Evolutionary conservation across 179 eudicot genomes (phyloP).

Genomic region (Carnegiea gigantea): DNA sequence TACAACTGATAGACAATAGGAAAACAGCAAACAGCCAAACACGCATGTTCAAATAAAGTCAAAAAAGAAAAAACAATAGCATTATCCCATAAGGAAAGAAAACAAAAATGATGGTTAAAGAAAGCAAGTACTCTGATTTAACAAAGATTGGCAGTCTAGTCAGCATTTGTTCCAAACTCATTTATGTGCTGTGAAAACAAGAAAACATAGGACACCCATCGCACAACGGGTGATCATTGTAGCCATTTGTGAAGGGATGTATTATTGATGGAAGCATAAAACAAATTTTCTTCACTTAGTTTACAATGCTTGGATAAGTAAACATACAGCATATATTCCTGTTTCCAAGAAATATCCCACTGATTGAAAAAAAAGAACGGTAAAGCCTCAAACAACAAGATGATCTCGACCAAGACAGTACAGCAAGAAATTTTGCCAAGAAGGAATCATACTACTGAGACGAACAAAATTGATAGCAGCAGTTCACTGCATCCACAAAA

Average conservation of each 20-base stretch:
- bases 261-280: background rate
- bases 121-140: background rate
- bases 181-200: background rate
- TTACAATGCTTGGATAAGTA: background rate
- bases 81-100: background rate
- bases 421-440: too few relatives aligned
- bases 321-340: too few relatives aligned
- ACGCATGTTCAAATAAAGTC: background rate
- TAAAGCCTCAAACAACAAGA: too few relatives aligned
- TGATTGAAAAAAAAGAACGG: too few relatives aligned
- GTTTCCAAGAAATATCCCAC: too few relatives aligned
- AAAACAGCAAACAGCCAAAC: background rate
- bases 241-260: background rate
- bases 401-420: too few relatives aligned
- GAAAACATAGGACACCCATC: background rate
- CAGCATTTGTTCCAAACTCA: background rate
- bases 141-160: background rate
- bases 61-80: background rate
- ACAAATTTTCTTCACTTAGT: background rate
- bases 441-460: too few relatives aligned
- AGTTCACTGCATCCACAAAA: too few relatives aligned
- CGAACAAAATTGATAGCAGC: too few relatives aligned
- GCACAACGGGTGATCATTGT: background rate
- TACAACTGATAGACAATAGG: background rate
- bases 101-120: background rate